Percentiles rank a stretch among this genome's conserved stretches.
Evolutionary conservation across 2,329 filamentous ascomycete genomes (phyloP).

Genomic region (Meredithiella fracta): DNA sequence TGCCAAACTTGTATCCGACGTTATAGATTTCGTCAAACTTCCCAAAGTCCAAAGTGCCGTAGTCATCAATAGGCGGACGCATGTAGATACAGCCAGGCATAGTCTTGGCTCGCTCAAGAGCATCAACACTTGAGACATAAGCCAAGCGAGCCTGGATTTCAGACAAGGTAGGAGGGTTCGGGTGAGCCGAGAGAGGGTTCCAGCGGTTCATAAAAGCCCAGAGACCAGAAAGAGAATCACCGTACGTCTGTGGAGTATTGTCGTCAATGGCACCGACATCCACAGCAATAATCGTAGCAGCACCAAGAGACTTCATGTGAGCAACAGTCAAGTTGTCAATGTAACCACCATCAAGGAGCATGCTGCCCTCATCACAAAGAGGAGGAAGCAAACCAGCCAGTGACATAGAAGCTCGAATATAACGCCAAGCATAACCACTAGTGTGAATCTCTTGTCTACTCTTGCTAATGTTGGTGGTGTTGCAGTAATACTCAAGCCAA

Average conservation of each 20-base stretch:
- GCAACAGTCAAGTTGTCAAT: constrained; percentile 93
- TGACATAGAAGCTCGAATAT: constrained; percentile 92
- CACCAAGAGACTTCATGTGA: constrained; percentile 90
- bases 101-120: constrained; percentile 79
- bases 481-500: constrained; percentile 98
- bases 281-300: constrained; percentile 86
- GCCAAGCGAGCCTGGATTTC: constrained; percentile 92
- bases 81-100: constrained; percentile 89
- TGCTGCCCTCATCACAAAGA: constrained; percentile 88
- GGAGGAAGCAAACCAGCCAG: constrained; percentile 83
- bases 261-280: constrained; percentile 91
- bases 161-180: constrained; percentile 85
- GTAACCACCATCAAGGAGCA: constrained; percentile 92
- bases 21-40: constrained; percentile 96
- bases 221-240: constrained; percentile 83
- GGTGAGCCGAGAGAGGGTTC: constrained; percentile 80
- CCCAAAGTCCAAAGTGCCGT: constrained; percentile 87
- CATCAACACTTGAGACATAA: constrained; percentile 89
- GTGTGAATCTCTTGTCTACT: constrained; percentile 85
- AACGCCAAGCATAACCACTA: constrained; percentile 92
- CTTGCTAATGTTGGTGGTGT: constrained; percentile 97
- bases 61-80: constrained; percentile 83
- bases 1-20: constrained; percentile 73
- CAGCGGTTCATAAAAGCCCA: constrained; percentile 93
- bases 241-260: constrained; percentile 77